Percentiles rank a stretch among this genome's conserved stretches.
Evolutionary conservation across 345 rosid genomes (phyloP).

Genomic region (Citrus maxima): DNA sequence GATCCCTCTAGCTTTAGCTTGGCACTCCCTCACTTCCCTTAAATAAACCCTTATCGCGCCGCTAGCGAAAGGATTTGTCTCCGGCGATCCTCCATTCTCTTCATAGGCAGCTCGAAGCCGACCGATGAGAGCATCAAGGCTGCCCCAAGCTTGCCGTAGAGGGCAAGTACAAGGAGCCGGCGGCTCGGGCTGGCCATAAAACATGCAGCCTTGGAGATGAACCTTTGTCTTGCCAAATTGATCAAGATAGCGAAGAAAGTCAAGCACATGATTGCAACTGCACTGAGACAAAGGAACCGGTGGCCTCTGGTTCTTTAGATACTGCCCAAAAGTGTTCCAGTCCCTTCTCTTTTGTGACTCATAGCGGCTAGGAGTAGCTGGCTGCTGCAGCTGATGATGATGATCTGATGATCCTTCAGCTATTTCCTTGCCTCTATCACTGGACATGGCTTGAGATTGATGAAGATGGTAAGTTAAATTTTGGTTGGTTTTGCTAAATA

Average conservation of each 20-base stretch:
- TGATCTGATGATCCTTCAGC: conserved; percentile 35
- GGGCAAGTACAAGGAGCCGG: conserved; percentile 93
- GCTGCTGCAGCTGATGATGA: conserved; percentile 8
- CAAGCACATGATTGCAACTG: conserved; percentile 62
- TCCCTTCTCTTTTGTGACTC: conserved; percentile 79
- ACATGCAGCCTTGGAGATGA: conserved; percentile 71
- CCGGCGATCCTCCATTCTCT: conserved; percentile 79
- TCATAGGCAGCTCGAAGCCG: conserved; percentile 88
- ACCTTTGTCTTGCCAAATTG: conserved; percentile 89
- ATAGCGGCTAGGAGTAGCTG: conserved; percentile 60
- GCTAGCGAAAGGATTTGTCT: conserved; percentile 80
- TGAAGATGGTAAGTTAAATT: not conserved
- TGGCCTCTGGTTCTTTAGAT: conserved; percentile 63
- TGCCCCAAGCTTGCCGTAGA: conserved; percentile 87
- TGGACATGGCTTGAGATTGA: conserved; percentile 28
- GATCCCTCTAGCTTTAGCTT: conserved; percentile 85
- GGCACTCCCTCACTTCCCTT: conserved; percentile 76
- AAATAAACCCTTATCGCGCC: conserved; percentile 67
- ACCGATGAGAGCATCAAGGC: conserved; percentile 89
- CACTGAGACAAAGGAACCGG: conserved; percentile 64
- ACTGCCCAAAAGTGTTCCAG: conserved; percentile 85
- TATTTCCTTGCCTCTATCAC: conserved; percentile 44
- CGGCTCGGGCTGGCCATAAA: conserved; percentile 85
- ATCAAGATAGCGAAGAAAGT: conserved; percentile 69
- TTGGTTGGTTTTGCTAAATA: conserved; percentile 16